These are phyloP conservation scores for Bidens hawaiensis DNA, from an alignment of 140 eudicot species.

Conservation along the genomic window DNA sequence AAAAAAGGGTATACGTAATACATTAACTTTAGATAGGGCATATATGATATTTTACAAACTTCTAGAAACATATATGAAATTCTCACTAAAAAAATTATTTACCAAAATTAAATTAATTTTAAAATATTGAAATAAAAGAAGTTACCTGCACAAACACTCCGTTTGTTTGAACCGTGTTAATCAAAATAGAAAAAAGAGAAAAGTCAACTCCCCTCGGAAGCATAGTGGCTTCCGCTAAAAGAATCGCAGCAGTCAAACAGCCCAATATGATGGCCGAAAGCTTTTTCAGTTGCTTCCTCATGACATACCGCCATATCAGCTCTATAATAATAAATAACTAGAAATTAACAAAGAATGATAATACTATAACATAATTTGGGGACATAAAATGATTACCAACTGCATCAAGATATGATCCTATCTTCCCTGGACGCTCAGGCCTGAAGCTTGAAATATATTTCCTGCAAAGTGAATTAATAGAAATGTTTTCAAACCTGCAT, in stretches of 20 bases:
- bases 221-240: conserved; percentile 87
- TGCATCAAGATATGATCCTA: conserved; percentile 56
- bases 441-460: conserved; percentile 81
- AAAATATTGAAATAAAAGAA: no score
- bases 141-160: conserved; percentile 83
- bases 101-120: no score
- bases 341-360: no score
- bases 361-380: no score
- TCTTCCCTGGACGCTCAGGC: conserved; percentile 53
- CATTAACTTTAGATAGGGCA: no score
- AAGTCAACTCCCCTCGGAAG: conserved; percentile 74
- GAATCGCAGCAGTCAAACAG: conserved; percentile 84
- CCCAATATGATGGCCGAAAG: conserved; percentile 66
- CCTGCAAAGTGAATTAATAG: conserved; percentile 35
- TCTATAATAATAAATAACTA: conserved; percentile 26
- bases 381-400: conserved; percentile 34
- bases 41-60: no score
- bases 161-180: conserved; percentile 41
- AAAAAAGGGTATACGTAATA: no score
- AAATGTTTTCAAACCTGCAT: no score
- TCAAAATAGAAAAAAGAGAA: conserved; percentile 72
- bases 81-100: no score
- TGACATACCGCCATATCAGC: conserved; percentile 76
- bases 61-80: no score
- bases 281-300: conserved; percentile 63